phyloP scores from a whole-genome alignment of 2,329 filamentous ascomycete species.

The Xylaria sp. region DNA sequence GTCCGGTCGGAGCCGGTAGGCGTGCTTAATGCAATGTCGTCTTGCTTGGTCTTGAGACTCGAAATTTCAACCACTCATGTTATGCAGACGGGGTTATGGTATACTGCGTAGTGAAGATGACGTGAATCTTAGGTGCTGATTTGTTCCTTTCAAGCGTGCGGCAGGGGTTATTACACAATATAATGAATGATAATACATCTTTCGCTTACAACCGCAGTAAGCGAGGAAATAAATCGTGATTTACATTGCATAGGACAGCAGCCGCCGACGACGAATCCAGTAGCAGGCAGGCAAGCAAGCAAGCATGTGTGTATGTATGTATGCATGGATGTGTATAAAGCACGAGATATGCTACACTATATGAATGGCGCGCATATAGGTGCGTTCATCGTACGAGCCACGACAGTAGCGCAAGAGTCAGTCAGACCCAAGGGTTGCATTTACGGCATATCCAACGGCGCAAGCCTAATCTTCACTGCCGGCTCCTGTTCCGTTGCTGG shows the following conservation, averaged over 20 bases:
- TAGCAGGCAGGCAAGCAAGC: constrained; percentile 11
- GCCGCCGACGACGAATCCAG: constrained; percentile 26
- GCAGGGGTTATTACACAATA: neutral
- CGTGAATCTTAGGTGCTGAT: constrained; percentile 11
- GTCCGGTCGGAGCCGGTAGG: constrained; percentile 13
- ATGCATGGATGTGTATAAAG: constrained; percentile 18
- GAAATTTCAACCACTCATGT: constrained; percentile 1
- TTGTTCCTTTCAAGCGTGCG: neutral
- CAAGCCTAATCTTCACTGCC: constrained; percentile 29
- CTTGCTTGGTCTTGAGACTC: constrained; percentile 1
- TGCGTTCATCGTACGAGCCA: constrained; percentile 27
- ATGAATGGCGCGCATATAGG: constrained; percentile 31
- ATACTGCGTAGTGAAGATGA: constrained; percentile 14
- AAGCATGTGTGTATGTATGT: neutral
- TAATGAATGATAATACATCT: neutral
- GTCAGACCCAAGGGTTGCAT: constrained; percentile 26
- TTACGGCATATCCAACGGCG: constrained; percentile 19
- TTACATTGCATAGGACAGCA: constrained; percentile 25
- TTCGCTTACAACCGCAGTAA: constrained; percentile 27
- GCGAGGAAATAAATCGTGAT: constrained; percentile 31
- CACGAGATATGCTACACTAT: constrained; percentile 16
- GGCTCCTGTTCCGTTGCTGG: constrained; percentile 37
- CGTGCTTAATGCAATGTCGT: constrained; percentile 3
- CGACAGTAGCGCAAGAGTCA: constrained; percentile 14
- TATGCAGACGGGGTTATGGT: neutral